phyloP scores from a whole-genome alignment of 352 stramenopile genomes.

The Globisporangium sylvaticum region DNA sequence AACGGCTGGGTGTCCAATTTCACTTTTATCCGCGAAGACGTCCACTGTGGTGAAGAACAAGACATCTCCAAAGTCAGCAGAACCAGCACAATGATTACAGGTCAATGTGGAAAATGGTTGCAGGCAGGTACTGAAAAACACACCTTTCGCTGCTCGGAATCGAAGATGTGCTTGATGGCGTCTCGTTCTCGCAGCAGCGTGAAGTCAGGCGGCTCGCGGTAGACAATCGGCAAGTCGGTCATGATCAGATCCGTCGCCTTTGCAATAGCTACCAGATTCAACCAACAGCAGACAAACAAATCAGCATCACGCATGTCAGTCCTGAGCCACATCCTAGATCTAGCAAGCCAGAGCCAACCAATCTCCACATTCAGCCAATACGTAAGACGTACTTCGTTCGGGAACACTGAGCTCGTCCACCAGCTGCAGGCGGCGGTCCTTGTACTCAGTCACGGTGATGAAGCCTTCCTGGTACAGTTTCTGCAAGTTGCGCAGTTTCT shows the following conservation, averaged over 20 bases:
- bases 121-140: background rate
- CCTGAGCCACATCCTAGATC: background rate
- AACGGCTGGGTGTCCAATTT: slow-evolving; percentile 71
- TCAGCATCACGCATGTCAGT: background rate
- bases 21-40: slow-evolving; percentile 61
- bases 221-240: slow-evolving; percentile 49
- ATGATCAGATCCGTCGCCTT: slow-evolving; percentile 58
- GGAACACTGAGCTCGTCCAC: slow-evolving; percentile 54
- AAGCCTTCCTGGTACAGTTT: slow-evolving; percentile 77
- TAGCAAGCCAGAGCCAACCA: background rate
- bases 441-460: slow-evolving; percentile 80
- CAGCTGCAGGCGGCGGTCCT: slow-evolving; percentile 57
- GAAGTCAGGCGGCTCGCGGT: slow-evolving; percentile 65
- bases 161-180: slow-evolving; percentile 79
- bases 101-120: background rate
- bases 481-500: slow-evolving; percentile 69
- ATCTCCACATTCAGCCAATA: background rate
- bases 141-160: slow-evolving; percentile 62
- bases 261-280: slow-evolving; percentile 34
- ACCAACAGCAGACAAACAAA: slow-evolving; percentile 1
- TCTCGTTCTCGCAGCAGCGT: slow-evolving; percentile 49
- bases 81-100: background rate
- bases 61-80: background rate
- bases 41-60: slow-evolving; percentile 36
- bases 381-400: slow-evolving; percentile 51